A percentile compares a stretch with the other conserved stretches of the same genome.
phyloP scores from a whole-genome alignment of 805 yeast species.

The Pichia sporocuriosa region DNA sequence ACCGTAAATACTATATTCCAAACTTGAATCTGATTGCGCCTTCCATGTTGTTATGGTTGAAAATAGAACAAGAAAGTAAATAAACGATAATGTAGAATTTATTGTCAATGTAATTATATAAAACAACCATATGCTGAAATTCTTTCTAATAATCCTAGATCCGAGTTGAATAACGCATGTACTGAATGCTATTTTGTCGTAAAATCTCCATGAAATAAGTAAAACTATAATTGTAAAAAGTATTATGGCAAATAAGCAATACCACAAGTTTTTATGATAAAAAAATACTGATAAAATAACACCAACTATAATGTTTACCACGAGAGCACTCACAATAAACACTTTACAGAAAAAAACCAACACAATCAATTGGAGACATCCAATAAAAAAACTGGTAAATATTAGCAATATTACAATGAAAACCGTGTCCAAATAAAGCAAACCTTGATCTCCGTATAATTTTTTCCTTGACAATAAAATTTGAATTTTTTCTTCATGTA shows the following conservation, averaged over 20 bases:
- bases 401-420: too few species aligned
- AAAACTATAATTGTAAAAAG: slow-evolving; percentile 17
- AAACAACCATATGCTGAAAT: slow-evolving; percentile 60
- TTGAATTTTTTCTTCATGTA: too few species aligned
- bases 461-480: too few species aligned
- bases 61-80: slow-evolving; percentile 62
- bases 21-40: slow-evolving; percentile 8
- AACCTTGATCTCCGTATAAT: too few species aligned
- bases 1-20: slow-evolving; percentile 43
- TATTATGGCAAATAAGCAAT: slow-evolving; percentile 22
- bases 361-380: slow-evolving; percentile 1
- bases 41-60: slow-evolving; percentile 75
- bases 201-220: slow-evolving; percentile 16
- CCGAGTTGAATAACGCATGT: slow-evolving; percentile 31
- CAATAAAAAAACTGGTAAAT: neutral
- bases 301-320: neutral
- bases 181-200: slow-evolving; percentile 25
- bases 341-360: slow-evolving; percentile 1
- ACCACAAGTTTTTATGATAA: neutral
- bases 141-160: slow-evolving; percentile 63
- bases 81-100: slow-evolving; percentile 54
- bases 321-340: slow-evolving; percentile 1
- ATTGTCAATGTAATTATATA: slow-evolving; percentile 34
- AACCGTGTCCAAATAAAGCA: too few species aligned
- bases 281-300: neutral